These are phyloP conservation scores for Cadophora sp. DNA, from an alignment of 2,329 filamentous ascomycete species.

Conservation along the genomic window DNA sequence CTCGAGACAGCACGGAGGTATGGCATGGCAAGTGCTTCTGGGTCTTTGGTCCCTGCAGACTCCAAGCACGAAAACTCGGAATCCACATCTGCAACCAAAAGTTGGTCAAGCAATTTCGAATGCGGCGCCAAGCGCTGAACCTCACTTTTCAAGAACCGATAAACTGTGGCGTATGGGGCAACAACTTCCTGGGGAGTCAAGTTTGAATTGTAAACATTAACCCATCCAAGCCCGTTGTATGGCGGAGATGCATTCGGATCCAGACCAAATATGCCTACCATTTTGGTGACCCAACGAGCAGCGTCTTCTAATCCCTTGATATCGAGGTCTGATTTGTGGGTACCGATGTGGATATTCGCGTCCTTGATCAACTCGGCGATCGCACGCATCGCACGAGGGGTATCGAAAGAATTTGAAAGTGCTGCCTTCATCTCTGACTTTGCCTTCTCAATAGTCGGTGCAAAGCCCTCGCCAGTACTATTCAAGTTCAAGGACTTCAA, in stretches of 20 bases:
- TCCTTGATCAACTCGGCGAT: constrained; percentile 80
- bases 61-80: constrained; percentile 56
- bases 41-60: constrained; percentile 55
- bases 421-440: constrained; percentile 63
- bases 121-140: constrained; percentile 55
- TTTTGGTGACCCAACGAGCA: constrained; percentile 81
- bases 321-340: constrained; percentile 54
- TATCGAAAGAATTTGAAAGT: constrained; percentile 87
- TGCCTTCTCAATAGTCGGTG: constrained; percentile 57
- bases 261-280: constrained; percentile 85
- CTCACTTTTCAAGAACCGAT: constrained; percentile 55
- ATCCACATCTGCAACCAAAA: constrained; percentile 54
- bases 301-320: constrained; percentile 59
- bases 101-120: constrained; percentile 51
- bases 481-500: constrained; percentile 36
- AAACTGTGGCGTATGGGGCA: constrained; percentile 55
- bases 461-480: constrained; percentile 56
- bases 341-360: constrained; percentile 68
- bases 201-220: constrained; percentile 47
- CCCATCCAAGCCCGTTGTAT: constrained; percentile 65
- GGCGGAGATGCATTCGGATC: constrained; percentile 65
- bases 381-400: constrained; percentile 77
- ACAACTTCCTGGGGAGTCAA: constrained; percentile 54
- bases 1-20: constrained; percentile 62
- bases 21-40: constrained; percentile 60